Base-by-base conservation (phyloP, 164 flowering plant genomes). In the Kingdonia uniflora region DNA sequence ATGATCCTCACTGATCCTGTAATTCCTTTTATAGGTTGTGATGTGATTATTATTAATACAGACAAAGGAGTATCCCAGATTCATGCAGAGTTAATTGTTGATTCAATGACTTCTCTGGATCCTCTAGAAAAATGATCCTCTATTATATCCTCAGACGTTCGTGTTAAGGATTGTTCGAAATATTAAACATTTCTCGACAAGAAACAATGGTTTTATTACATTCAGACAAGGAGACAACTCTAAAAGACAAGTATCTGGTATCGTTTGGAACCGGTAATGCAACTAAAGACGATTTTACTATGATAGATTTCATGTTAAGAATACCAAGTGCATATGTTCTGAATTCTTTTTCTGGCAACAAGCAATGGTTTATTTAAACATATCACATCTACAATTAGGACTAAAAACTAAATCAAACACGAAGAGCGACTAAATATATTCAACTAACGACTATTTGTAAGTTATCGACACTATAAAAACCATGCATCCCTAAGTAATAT, bases 231-330 rank as follows among this genome's bases (percentile, higher is more conserved):
- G 85, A n/a, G n/a, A n/a, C n/a, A n/a, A n/a, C n/a, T n/a, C 50
- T 88, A 57, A 67, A 76, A 56, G 87, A 82, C 56, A 85, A 88
- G 17, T 86, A 86, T 61, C 19, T 76, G 43, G 55, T 90, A 60
- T 70, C 81, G 12, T 90, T 90, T 75, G 97, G 96, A 45, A 80
- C 96, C 57, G 91, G 94, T 43, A 76, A 58, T 78, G 87, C 88
- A 43, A 74, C 65, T 90, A 80, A 80, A 90, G 87, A 94, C 84
- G 71, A 67, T 58, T 55, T 16, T 43, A 41, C 20, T 29, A 11
- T 10, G 6, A 15, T 16, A 17, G 11, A 2, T 52, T 21, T 24
- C 14, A n/a, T n/a, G 1, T 22, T 16, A 14, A 2, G 19, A 12
- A 21, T 11, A 21, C 23, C 19, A 17, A 47, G 14, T 11, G 16